A percentile compares a stretch with the other conserved stretches of the same genome.
Conservation (phyloP, 2,329 filamentous ascomycete genomes). For the Blastomyces parvus region DNA sequence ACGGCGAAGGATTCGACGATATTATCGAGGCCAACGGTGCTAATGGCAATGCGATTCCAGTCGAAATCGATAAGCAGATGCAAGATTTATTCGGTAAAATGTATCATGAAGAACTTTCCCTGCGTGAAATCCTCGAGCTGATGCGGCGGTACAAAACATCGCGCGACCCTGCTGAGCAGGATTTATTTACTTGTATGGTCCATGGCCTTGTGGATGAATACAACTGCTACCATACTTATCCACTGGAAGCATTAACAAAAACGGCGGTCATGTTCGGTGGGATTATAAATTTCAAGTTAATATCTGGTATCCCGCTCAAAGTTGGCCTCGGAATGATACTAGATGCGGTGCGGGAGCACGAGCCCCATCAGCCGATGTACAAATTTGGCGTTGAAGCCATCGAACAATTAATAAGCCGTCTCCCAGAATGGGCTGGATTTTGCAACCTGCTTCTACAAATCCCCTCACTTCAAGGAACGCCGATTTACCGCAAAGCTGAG, state of each 20-base stretch:
- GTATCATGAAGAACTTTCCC: conserved; percentile 84
- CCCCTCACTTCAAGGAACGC: conserved; percentile 70
- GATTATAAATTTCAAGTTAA: conserved; percentile 86
- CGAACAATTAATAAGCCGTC: conserved; percentile 71
- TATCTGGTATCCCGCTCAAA: conserved; percentile 81
- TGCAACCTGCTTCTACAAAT: conserved; percentile 78
- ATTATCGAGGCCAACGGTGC: conserved; percentile 79
- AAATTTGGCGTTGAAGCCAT: conserved; percentile 95
- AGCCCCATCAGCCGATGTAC: conserved; percentile 82
- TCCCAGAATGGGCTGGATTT: conserved; percentile 92
- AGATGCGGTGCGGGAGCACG: conserved; percentile 83
- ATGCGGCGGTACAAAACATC: conserved; percentile 84
- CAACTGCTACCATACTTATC: conserved; percentile 88
- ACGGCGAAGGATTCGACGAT: conserved; percentile 83
- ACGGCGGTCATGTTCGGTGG: conserved; percentile 95
- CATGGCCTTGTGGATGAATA: conserved; percentile 97
- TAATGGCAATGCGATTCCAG: conserved; percentile 69
- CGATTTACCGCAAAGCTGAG: conserved; percentile 72
- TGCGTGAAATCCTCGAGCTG: conserved; percentile 73
- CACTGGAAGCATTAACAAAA: conserved; percentile 87
- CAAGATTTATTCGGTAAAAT: conserved; percentile 96
- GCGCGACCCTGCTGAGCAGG: conserved; percentile 72
- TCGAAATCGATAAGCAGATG: conserved; percentile 79
- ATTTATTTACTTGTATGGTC: conserved; percentile 97
- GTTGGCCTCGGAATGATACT: conserved; percentile 95